phyloP scores from a whole-genome alignment of 2,329 filamentous ascomycete species.

The Cladosporium sp. region DNA sequence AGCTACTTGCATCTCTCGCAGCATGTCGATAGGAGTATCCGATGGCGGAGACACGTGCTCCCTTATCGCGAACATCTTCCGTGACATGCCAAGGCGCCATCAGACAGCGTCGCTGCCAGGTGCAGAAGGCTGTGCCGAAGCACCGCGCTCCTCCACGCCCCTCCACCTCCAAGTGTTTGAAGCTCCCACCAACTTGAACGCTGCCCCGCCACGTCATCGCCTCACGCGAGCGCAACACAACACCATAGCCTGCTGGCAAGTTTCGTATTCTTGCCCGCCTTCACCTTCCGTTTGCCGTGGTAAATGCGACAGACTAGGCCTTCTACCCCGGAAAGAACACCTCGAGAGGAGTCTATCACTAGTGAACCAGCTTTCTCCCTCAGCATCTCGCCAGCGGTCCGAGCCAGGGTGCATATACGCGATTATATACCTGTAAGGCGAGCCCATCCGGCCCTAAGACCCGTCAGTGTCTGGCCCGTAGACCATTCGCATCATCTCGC shows the following conservation, averaged over 20 bases:
- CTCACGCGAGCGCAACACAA: conserved; percentile 43
- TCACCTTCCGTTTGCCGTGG: background rate
- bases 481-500: background rate
- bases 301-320: background rate
- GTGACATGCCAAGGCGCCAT: conserved; percentile 6
- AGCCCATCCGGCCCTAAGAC: background rate
- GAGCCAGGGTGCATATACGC: background rate
- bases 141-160: background rate
- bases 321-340: background rate
- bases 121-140: conserved; percentile 2
- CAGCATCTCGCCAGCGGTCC: background rate
- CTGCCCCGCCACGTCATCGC: conserved; percentile 1
- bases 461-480: no score
- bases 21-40: background rate
- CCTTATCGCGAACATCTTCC: conserved; percentile 10
- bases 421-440: background rate
- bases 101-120: background rate
- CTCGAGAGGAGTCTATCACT: background rate
- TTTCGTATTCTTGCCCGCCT: background rate
- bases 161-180: conserved; percentile 1
- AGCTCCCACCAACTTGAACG: background rate
- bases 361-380: background rate
- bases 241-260: conserved; percentile 58
- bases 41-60: conserved; percentile 5
- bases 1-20: background rate